These are phyloP conservation scores for Trametes meyenii DNA, from an alignment of 768 basidiomycete genomes.

Conservation along the genomic window DNA sequence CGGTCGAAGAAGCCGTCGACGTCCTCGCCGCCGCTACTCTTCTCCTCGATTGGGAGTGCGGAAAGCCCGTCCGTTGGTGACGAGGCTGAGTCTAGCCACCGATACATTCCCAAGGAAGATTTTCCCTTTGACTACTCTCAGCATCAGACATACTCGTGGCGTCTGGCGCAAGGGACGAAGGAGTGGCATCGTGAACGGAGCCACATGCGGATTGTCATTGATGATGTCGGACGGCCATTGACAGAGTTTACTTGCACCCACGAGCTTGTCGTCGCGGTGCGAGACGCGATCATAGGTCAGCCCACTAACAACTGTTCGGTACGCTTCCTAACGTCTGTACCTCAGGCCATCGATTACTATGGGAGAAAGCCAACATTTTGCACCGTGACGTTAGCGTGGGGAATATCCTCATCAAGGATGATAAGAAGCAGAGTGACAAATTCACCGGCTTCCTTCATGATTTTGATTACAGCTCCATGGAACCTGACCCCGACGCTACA, in stretches of 20 bases:
- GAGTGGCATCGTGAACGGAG: slow-evolving; percentile 4
- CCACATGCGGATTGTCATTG: slow-evolving; percentile 16
- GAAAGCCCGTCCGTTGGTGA: no score
- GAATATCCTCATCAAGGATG: slow-evolving; percentile 26
- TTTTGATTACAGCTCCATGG: slow-evolving; percentile 7
- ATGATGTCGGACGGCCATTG: slow-evolving; percentile 6
- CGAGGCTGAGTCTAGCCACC: background rate
- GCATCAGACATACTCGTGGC: slow-evolving; percentile 11
- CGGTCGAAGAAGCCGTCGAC: no score
- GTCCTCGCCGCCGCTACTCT: background rate
- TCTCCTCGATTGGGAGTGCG: background rate
- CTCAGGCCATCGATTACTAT: slow-evolving; percentile 18
- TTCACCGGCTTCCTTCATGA: slow-evolving; percentile 13
- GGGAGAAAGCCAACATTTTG: slow-evolving; percentile 14
- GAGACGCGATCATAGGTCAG: slow-evolving; percentile 11
- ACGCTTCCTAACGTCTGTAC: background rate
- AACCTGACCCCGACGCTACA: background rate
- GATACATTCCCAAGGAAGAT: background rate
- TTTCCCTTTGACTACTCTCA: background rate
- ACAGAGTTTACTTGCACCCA: slow-evolving; percentile 10
- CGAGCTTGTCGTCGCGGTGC: slow-evolving; percentile 6
- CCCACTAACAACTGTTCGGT: background rate
- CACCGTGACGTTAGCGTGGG: slow-evolving; percentile 26
- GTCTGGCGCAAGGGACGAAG: background rate
- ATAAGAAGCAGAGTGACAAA: background rate